Conservation (phyloP, 139 green algal species). For the Tetraselmis striata region DNA sequence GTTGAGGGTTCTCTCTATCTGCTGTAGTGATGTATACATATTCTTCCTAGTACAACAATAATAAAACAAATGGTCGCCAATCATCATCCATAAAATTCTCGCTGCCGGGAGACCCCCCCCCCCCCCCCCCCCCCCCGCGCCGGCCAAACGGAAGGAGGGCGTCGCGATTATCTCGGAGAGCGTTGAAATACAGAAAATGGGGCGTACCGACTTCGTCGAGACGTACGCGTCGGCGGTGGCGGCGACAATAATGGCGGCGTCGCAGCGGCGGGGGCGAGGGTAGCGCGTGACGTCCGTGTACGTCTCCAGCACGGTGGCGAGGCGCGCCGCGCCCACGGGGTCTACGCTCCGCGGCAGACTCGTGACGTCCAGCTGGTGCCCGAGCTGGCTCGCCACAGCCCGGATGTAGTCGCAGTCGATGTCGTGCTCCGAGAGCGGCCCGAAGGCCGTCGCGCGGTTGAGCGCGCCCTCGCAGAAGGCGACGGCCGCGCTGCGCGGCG, state of each 20-base stretch:
- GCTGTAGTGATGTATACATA: too few species aligned
- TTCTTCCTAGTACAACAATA: too few species aligned
- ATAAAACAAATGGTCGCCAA: too few species aligned
- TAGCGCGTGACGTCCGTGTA: conserved; percentile 75
- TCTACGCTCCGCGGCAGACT: conserved; percentile 2
- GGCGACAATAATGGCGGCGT: conserved; percentile 68
- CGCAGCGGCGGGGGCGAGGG: conserved; percentile 46
- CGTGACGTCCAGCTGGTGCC: conserved; percentile 4
- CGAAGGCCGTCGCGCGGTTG: conserved; percentile 45
- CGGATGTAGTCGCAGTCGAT: background rate
- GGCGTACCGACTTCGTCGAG: background rate
- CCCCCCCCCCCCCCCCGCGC: too few species aligned
- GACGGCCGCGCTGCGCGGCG: conserved; percentile 62
- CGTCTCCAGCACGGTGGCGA: conserved; percentile 67
- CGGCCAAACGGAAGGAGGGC: too few species aligned
- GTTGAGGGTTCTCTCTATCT: background rate
- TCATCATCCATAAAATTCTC: too few species aligned
- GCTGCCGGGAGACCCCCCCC: too few species aligned
- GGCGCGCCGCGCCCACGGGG: background rate
- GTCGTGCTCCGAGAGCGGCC: conserved; percentile 10
- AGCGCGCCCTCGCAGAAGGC: conserved; percentile 74
- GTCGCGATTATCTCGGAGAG: too few species aligned
- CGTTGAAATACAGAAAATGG: too few species aligned
- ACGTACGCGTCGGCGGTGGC: conserved; percentile 54
- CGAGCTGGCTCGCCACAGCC: background rate